Base-by-base conservation (phyloP, 2,329 filamentous ascomycete genomes). In the Periconia sp. region DNA sequence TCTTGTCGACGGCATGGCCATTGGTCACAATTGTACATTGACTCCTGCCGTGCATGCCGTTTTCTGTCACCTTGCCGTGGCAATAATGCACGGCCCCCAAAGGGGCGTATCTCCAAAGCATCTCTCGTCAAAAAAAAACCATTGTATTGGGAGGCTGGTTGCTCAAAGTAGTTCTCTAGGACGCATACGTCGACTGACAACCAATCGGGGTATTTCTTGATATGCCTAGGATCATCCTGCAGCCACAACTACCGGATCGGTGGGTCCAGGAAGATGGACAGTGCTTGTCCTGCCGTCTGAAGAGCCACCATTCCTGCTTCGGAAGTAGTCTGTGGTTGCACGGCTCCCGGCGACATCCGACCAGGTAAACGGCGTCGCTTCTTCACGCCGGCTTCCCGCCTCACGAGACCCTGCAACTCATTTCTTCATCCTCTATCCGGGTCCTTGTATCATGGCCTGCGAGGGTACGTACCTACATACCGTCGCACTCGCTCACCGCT, bases 1-100 rank as follows among this genome's bases (percentile, higher is more conserved):
- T 41, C 29, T 35, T 34, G 35, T 36, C 31, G 30, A 40, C 30
- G 16, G 50, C 37, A 40, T 48, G 43, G 43, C 38, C 13, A 52
- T 57, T 56, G 56, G 59, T 35, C 37, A 41, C 29, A 43, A 36
- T 37, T 34, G 31, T 43, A 37, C 40, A 51, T 40, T 34, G 37
- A 19, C 38, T 43, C 28, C 58, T 59, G 59, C 52, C 46, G 65
- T 66, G 62, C 53, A 48, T 65, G 55, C 64, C 64, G 66, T 69
- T 69, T 68, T 57, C 59, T 65, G 66, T 69, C 65, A 66, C 40
- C 54, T 39, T 40, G 32, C 45, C 48, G 43, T 54, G 50, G 45
- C 44, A 48, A 37, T 32, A 38, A 52, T 16, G 55, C 43, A 58
- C 50, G 39, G 56, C 51, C 46, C 53, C 36, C 23, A 36, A 40